Base-by-base conservation (phyloP, 495 filamentous ascomycete genomes). In the Penicillium manginii region DNA sequence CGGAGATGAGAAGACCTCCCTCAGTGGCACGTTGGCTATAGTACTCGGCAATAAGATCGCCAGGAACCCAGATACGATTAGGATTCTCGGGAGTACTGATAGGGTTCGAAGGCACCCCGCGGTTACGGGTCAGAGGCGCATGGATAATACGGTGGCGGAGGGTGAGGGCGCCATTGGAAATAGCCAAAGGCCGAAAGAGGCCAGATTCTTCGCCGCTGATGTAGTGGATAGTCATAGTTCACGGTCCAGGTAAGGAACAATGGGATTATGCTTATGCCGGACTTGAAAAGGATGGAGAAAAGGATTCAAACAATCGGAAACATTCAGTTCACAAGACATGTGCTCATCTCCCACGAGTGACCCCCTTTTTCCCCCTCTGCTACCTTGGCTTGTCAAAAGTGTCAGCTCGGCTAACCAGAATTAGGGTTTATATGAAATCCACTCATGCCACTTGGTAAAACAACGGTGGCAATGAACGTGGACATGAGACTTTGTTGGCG, bases 101-200 rank as follows among this genome's bases (percentile, higher is more conserved):
- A 39, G 73, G 56, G 32, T 76, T 74, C 58, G 61, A 31, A 14
- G 74, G 73, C 31, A 72, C 73, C 26, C 75, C 77, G 9, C 83
- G 79, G 54, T 81, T 80, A 29, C 83, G 77, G 39, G 83, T 87
- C 57, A 85, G 54, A 2, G 83, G 84, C 4, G 82, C 82, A 72
- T 84, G 77, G 14, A 80, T 71, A 43, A 86, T 66, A 37, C 82
- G 81, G 65, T 86, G 82, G 32, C 70, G 67, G 42, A 85, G 82
- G 14, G 68, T 77, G 51, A 83, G 63, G 12, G 73, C 65, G 52
- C 81, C 81, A 74, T 74, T 73, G 52, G 57, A 65, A 29, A 86
- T 74, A 45, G 69, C 66, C 56, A 87, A 64, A 10, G 86, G 83
- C 29, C 71, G 65, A 68, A 88, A 88, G 37, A 88, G 75, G 45